Conservation (phyloP, 441 rosid species). For the Gossypium davidsonii region DNA sequence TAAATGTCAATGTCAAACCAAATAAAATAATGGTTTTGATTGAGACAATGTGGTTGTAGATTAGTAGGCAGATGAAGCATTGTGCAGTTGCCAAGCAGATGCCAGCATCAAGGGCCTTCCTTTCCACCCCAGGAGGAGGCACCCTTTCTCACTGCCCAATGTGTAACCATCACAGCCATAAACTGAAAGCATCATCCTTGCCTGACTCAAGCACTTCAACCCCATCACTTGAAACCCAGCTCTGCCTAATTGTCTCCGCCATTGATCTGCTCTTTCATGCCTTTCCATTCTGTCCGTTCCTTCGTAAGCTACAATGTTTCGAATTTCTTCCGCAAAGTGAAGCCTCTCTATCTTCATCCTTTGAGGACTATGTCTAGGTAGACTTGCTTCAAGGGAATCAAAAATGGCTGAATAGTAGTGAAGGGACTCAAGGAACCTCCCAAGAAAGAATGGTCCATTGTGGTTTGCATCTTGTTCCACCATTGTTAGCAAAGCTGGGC, state of each 20-base stretch:
- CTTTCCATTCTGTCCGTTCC: constrained; percentile 47
- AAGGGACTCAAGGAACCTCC: constrained; percentile 63
- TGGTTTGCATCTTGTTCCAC: constrained; percentile 72
- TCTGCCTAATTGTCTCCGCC: constrained; percentile 64
- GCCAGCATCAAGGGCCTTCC: constrained; percentile 67
- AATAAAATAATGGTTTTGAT: not conserved
- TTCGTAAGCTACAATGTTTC: constrained; percentile 51
- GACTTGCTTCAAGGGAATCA: constrained; percentile 54
- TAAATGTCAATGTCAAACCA: not conserved
- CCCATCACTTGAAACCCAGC: constrained; percentile 55
- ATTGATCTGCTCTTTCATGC: constrained; percentile 64
- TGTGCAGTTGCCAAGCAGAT: constrained; percentile 58
- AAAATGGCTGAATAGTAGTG: constrained; percentile 63
- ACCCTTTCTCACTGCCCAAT: constrained; percentile 44
- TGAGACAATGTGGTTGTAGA: not conserved
- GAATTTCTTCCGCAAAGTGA: constrained; percentile 52
- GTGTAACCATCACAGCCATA: constrained; percentile 64
- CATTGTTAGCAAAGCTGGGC: constrained; percentile 41
- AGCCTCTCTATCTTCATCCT: constrained; percentile 54
- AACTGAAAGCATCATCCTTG: constrained; percentile 52
- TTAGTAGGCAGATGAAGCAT: constrained; percentile 16
- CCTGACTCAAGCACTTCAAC: constrained; percentile 52
- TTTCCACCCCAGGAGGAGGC: constrained; percentile 61
- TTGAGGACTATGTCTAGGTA: constrained; percentile 43
- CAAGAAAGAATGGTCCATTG: constrained; percentile 66